phyloP scores from a whole-genome alignment of 1,284 basidiomycete genomes.

The Puccinia coronata region DNA sequence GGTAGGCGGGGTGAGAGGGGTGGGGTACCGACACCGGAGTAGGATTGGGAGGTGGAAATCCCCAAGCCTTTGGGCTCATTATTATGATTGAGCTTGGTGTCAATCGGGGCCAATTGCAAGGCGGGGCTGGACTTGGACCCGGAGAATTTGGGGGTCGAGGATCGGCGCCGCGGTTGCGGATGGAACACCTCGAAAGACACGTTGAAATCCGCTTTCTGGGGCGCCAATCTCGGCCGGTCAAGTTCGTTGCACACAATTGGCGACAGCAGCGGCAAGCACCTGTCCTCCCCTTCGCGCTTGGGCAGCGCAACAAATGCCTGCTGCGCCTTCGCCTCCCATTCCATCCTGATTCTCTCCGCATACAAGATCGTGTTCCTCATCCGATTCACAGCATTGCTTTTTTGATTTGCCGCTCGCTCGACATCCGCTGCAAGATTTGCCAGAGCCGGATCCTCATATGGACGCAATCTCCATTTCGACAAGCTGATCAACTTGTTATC shows the following conservation, averaged over 20 bases:
- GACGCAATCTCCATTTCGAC: slow-evolving; percentile 77
- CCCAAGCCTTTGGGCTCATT: too few relatives aligned
- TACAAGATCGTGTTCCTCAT: too few relatives aligned
- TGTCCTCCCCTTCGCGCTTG: slow-evolving; percentile 57
- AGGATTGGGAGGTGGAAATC: neutral
- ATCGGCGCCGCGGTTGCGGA: neutral
- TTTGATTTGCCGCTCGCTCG: slow-evolving; percentile 83
- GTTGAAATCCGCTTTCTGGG: slow-evolving; percentile 5
- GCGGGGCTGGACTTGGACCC: neutral
- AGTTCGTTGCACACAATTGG: slow-evolving; percentile 24
- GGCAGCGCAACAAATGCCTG: too few relatives aligned
- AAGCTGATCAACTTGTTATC: slow-evolving; percentile 79
- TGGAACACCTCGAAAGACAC: neutral
- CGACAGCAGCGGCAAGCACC: slow-evolving; percentile 59
- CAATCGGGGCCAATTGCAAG: slow-evolving; percentile 3
- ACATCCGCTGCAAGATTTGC: slow-evolving; percentile 79
- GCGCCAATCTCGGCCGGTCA: slow-evolving; percentile 12
- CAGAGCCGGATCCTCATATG: slow-evolving; percentile 74
- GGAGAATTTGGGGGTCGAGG: neutral
- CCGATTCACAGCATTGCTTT: slow-evolving; percentile 87
- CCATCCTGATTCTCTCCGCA: too few relatives aligned
- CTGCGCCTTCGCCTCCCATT: too few relatives aligned
- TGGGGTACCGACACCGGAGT: slow-evolving; percentile 30
- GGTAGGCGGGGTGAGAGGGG: slow-evolving; percentile 41
- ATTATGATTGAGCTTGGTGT: neutral